Base-by-base conservation (phyloP, 768 basidiomycete species). In the Phallus indusiatus region DNA sequence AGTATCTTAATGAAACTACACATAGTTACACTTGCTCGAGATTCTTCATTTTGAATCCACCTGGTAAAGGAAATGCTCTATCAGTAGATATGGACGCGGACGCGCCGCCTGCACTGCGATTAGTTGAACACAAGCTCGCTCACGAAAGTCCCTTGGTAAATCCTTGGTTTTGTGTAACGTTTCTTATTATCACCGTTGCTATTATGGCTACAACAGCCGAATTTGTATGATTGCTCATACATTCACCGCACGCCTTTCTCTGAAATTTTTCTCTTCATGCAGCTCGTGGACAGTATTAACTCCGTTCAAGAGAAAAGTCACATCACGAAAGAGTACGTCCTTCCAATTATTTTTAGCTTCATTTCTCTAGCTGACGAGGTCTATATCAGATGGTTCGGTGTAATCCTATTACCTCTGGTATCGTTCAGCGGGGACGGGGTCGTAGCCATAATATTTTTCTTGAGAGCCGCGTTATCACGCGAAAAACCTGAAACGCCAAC, bases 361-460 rank as follows among this genome's bases (percentile, higher is more conserved):
- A 35, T 55, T 5, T 47, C 49, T 16, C 20, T 49, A 52, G n/a
- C n/a, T n/a, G n/a, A n/a, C n/a, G n/a, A n/a, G n/a, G n/a, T 21
- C 21, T 3, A 20, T 18, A 33, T 18, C 50, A 85, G 84, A 65
- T 88, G 82, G 83, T 87, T 89, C 65, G 87, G 87, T 17, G 70
- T 90, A 60, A 74, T 88, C 50, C 73, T 90, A 9, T 77, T 90
- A 1, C 88, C 88, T 0, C 70, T 88, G 54, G 79, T 87, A 8
- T 87, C 87, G 2, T 90, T 85, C 71, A 80, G 83, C 4, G 86
- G 83, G 2, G 85, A 89, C 67, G 88, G 82, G 46, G 71, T 78
- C 17, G 74, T 88, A 34, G 80, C 85, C 0, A 69, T 82, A 24
- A 72, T 78, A 16, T 84, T 78, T 68, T 86, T 84, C 69, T 28